Percentiles rank a stretch among this genome's conserved stretches.
Evolutionary conservation across 2,329 filamentous ascomycete species (phyloP).

Genomic region (Aspergillus quadrilineatus): DNA sequence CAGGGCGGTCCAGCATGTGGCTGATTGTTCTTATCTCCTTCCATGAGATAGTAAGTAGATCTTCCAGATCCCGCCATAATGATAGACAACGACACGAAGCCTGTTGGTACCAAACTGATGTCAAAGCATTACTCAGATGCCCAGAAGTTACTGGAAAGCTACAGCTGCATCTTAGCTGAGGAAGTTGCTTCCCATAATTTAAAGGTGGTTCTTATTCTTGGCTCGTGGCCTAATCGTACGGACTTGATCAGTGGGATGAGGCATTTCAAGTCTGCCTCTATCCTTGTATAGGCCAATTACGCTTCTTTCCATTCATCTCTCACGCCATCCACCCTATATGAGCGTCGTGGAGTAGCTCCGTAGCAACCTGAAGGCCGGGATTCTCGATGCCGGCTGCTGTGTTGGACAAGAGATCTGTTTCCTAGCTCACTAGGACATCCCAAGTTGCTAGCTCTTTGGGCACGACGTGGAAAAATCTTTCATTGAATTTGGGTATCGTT

Average conservation of each 20-base stretch:
- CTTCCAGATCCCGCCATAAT: background rate
- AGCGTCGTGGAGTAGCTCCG: slow-evolving; percentile 13
- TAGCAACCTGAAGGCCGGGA: slow-evolving; percentile 10
- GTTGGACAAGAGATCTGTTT: slow-evolving; percentile 21
- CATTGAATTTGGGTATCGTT: slow-evolving; percentile 56
- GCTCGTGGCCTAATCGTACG: background rate
- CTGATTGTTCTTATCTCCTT: background rate
- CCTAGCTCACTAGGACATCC: slow-evolving; percentile 17
- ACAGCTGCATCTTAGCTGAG: slow-evolving; percentile 16
- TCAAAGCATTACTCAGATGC: slow-evolving; percentile 20
- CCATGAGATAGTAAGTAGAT: background rate
- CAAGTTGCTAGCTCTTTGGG: slow-evolving; percentile 35
- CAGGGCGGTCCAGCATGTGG: background rate
- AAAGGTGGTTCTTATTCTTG: slow-evolving; percentile 6
- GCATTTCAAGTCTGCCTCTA: slow-evolving; percentile 19
- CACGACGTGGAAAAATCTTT: slow-evolving; percentile 51
- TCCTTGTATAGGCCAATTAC: slow-evolving; percentile 21
- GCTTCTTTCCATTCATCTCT: slow-evolving; percentile 22
- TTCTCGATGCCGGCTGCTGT: slow-evolving; percentile 22
- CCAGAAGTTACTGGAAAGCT: slow-evolving; percentile 18
- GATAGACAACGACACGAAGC: background rate
- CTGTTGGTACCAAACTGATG: slow-evolving; percentile 17
- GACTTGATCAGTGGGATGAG: slow-evolving; percentile 14
- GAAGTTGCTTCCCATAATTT: slow-evolving; percentile 13
- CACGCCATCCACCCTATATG: slow-evolving; percentile 14